Evolutionary conservation across 768 basidiomycete genomes (phyloP), one percentile per base, ranked within the genome.

Genomic region (Leccinum rimulosum): DNA sequence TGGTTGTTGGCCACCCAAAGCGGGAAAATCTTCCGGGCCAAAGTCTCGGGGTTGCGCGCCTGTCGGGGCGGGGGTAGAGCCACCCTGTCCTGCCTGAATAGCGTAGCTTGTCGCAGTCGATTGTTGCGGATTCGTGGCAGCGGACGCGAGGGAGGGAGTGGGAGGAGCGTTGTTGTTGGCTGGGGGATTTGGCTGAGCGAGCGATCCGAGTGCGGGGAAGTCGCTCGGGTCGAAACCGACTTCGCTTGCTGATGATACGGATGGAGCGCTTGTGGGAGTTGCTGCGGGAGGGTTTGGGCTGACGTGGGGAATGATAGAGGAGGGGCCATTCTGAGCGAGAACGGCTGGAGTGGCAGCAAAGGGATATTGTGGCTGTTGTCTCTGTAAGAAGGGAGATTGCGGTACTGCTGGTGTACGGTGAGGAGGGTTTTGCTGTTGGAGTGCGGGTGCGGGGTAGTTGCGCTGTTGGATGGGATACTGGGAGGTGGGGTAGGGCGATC

Each of bases 21-120:
- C 93, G 53, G 93, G 93, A 71, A 95, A 94, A 76, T 95, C 93
- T 64, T 93, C 91, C 43, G 87, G 84, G n/a, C 88, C 89, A 61
- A 94, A 90, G 71, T 73, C 76, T 70, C 59, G 62, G 15, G 49
- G 56, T 50, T 69, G 71, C 6, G 55, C 33, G 33, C 47, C 67
- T 33, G 55, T 35, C 30, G 43, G 1, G 3, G 56, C 22, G 22
- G 64, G 22, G 1, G 67, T 55, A 11, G 71, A 65, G 54, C 65
- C 77, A 55, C 78, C 81, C 65, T 84, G 71, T 36, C 89, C 89
- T 15, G 89, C 91, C 70, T 93, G 91, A 58, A 80, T 89, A 50
- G 92, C 91, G 74, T 93, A 93, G 68, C 89, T 92, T 50, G 89
- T 86, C 61, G 83, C 68, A 6, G 47, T 71, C 10, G 70, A 61